Conservation (phyloP, 352 stramenopile genomes). For the Phytophthora constricta region DNA sequence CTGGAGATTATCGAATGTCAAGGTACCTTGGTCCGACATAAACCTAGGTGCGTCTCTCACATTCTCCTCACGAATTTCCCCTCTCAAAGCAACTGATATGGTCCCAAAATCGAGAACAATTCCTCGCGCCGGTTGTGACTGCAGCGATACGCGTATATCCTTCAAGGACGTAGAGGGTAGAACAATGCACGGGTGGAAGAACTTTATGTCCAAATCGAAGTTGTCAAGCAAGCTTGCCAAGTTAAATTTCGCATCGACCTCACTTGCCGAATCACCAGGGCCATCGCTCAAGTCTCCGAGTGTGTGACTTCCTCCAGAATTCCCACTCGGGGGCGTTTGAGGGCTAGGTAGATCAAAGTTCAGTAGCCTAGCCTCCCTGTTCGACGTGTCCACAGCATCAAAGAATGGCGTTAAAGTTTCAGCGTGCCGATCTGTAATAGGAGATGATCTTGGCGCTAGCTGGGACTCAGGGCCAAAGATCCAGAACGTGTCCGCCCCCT, state of each 20-base stretch:
- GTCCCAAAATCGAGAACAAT: conserved; percentile 62
- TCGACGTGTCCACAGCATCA: conserved; percentile 59
- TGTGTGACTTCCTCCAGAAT: neutral
- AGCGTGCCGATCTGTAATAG: conserved; percentile 13
- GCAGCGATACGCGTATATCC: conserved; percentile 31
- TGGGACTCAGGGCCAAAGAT: conserved; percentile 34
- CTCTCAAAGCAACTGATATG: conserved; percentile 38
- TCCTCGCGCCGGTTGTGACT: conserved; percentile 40
- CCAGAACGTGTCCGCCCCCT: conserved; percentile 17
- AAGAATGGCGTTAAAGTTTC: conserved; percentile 67
- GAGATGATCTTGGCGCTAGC: conserved; percentile 28
- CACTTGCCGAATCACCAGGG: conserved; percentile 8
- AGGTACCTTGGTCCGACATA: conserved; percentile 20
- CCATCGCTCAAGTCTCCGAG: conserved; percentile 1
- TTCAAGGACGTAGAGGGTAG: conserved; percentile 52
- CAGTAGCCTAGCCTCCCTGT: conserved; percentile 26
- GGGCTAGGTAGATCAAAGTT: conserved; percentile 19
- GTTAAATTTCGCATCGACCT: conserved; percentile 11
- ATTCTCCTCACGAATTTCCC: conserved; percentile 14
- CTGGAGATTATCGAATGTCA: conserved; percentile 36
- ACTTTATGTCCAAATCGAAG: conserved; percentile 42
- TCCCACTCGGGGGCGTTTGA: neutral
- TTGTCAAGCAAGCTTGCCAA: conserved; percentile 35
- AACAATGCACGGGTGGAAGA: conserved; percentile 56
- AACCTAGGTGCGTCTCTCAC: conserved; percentile 1